Evolutionary conservation across 495 filamentous ascomycete genomes (phyloP).

Genomic region (Penicillium paradoxum): DNA sequence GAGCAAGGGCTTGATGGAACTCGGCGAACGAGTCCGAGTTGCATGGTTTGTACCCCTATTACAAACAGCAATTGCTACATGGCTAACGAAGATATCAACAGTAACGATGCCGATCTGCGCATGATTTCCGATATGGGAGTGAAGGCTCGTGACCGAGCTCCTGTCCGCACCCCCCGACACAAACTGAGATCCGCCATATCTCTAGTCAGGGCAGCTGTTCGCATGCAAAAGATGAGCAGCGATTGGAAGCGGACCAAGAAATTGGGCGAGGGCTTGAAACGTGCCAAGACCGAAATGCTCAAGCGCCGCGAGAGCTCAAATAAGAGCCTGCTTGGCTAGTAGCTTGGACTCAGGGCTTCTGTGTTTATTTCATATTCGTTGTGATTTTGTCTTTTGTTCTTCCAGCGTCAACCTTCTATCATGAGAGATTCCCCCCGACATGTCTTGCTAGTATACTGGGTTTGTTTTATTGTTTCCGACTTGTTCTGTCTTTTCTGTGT

Average conservation of each 20-base stretch:
- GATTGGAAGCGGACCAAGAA: conserved; percentile 49
- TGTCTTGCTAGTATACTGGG: conserved; percentile 21
- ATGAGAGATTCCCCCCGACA: conserved; percentile 29
- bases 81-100: conserved; percentile 29
- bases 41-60: conserved; percentile 68
- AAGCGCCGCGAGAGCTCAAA: conserved; percentile 37
- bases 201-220: conserved; percentile 48
- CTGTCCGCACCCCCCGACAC: conserved; percentile 31
- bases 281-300: conserved; percentile 42
- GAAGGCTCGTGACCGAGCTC: conserved; percentile 33
- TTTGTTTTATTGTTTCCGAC: conserved; percentile 5
- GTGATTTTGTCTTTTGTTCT: conserved; percentile 16
- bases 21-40: conserved; percentile 63
- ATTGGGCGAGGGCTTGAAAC: conserved; percentile 41
- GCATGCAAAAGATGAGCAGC: conserved; percentile 50
- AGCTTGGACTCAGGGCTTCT: not conserved
- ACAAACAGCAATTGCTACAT: conserved; percentile 8
- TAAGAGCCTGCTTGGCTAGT: conserved; percentile 17
- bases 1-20: conserved; percentile 78
- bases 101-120: conserved; percentile 85
- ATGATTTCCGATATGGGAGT: conserved; percentile 78
- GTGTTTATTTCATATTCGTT: conserved; percentile 9
- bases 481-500: conserved; percentile 6
- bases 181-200: conserved; percentile 48
- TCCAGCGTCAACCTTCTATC: conserved; percentile 21